Evolutionary conservation across 192 early-diverging fungal genomes (phyloP).

Genomic region (Phlyctochytrium arcticum): DNA sequence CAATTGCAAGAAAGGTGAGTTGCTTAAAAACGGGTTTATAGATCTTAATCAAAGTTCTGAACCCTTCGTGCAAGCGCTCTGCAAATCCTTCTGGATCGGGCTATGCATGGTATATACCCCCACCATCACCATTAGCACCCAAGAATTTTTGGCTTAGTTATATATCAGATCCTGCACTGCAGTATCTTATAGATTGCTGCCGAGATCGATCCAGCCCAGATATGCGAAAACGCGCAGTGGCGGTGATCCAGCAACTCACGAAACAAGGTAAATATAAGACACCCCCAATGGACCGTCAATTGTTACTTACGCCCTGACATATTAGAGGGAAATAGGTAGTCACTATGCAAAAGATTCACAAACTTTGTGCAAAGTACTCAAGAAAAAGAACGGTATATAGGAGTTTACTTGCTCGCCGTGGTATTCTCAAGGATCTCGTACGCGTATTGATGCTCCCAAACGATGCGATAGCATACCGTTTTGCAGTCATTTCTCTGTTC

Average conservation of each 20-base stretch:
- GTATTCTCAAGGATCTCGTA: constrained; percentile 58
- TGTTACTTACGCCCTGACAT: too few relatives aligned
- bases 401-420: constrained; percentile 46
- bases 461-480: constrained; percentile 53
- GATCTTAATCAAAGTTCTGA: background rate
- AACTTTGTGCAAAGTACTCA: too few relatives aligned
- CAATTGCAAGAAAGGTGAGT: constrained; percentile 22
- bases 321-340: too few relatives aligned
- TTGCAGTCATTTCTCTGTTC: constrained; percentile 68
- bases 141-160: background rate
- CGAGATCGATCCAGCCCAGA: constrained; percentile 37
- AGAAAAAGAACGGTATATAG: too few relatives aligned
- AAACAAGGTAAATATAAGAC: constrained; percentile 51
- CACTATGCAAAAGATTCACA: too few relatives aligned
- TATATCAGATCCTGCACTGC: constrained; percentile 49
- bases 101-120: constrained; percentile 56
- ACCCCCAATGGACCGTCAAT: too few relatives aligned
- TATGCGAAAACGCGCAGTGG: constrained; percentile 52
- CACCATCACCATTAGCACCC: background rate
- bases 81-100: constrained; percentile 67
- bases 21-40: background rate
- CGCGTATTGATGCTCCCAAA: constrained; percentile 47
- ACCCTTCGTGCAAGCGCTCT: constrained; percentile 51
- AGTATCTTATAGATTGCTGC: constrained; percentile 53
- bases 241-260: constrained; percentile 63